Conservation (phyloP, 2,329 filamentous ascomycete genomes). For the Didymella exigua region DNA sequence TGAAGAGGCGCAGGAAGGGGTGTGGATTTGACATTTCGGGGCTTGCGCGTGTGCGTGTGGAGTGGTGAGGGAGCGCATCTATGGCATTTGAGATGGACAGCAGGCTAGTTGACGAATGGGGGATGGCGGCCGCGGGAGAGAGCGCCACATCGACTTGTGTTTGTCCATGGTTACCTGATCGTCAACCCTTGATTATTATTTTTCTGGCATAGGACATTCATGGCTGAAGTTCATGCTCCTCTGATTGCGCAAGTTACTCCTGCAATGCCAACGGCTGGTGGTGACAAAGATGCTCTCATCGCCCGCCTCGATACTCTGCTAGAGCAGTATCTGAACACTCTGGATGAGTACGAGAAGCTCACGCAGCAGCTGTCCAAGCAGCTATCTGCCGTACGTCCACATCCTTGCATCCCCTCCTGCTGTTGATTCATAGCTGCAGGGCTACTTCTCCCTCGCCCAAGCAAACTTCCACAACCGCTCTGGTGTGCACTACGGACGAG, state of each 20-base stretch:
- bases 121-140: conserved; percentile 24
- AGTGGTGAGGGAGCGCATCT: neutral
- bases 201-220: neutral
- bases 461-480: conserved; percentile 74
- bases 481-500: conserved; percentile 68
- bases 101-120: conserved; percentile 19
- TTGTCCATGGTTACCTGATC: neutral
- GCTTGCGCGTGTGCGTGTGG: neutral
- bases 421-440: conserved; percentile 32
- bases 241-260: too few species aligned
- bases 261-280: too few species aligned
- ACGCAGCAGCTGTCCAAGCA: conserved; percentile 60
- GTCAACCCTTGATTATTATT: neutral
- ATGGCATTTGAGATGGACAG: neutral
- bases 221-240: neutral
- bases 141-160: neutral
- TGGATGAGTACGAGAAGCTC: conserved; percentile 70
- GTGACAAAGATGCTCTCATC: conserved; percentile 40
- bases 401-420: neutral
- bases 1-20: conserved; percentile 42
- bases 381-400: conserved; percentile 58
- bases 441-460: conserved; percentile 65
- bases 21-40: conserved; percentile 43
- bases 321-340: conserved; percentile 66
- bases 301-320: conserved; percentile 66